A percentile compares a stretch with the other conserved stretches of the same genome.
These are phyloP conservation scores for Cercospora sesami DNA, from an alignment of 2,329 filamentous ascomycete species.

Conservation along the genomic window DNA sequence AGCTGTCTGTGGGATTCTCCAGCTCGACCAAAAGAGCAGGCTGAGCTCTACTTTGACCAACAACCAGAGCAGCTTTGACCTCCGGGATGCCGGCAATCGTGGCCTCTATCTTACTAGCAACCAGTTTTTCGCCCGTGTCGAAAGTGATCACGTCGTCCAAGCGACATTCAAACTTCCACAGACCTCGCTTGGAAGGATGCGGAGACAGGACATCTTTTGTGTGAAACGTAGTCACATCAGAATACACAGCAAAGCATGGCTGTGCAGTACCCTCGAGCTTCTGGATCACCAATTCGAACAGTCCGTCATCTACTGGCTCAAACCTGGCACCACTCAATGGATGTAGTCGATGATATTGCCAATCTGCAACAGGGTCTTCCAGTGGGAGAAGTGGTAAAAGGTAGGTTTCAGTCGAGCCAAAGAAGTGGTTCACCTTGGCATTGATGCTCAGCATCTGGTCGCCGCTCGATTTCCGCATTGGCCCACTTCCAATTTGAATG, in stretches of 20 bases:
- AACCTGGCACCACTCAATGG: conserved; percentile 6
- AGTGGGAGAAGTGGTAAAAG: conserved; percentile 7
- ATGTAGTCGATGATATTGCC: conserved; percentile 13
- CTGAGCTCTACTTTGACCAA: conserved; percentile 11
- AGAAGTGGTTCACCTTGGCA: conserved; percentile 3
- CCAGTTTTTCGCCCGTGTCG: conserved; percentile 11
- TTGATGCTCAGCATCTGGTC: conserved; percentile 8
- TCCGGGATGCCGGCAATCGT: not conserved
- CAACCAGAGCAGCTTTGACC: not conserved
- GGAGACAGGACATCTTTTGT: conserved; percentile 13
- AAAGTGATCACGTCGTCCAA: conserved; percentile 12
- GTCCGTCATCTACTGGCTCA: not conserved
- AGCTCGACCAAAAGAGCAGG: not conserved
- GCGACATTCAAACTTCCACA: conserved; percentile 12
- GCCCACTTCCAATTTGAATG: conserved; percentile 11
- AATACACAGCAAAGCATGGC: not conserved
- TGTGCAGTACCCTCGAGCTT: not conserved
- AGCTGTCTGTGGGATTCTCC: not conserved
- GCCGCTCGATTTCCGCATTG: conserved; percentile 1
- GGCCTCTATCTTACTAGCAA: not conserved
- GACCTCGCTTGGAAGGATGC: not conserved
- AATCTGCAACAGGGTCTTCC: conserved; percentile 2
- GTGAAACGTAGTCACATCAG: not conserved
- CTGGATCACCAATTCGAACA: conserved; percentile 10
- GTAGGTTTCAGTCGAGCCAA: conserved; percentile 10